These are phyloP conservation scores for Epichloe amarillans DNA, from an alignment of 2,329 filamentous ascomycete genomes.

Conservation along the genomic window DNA sequence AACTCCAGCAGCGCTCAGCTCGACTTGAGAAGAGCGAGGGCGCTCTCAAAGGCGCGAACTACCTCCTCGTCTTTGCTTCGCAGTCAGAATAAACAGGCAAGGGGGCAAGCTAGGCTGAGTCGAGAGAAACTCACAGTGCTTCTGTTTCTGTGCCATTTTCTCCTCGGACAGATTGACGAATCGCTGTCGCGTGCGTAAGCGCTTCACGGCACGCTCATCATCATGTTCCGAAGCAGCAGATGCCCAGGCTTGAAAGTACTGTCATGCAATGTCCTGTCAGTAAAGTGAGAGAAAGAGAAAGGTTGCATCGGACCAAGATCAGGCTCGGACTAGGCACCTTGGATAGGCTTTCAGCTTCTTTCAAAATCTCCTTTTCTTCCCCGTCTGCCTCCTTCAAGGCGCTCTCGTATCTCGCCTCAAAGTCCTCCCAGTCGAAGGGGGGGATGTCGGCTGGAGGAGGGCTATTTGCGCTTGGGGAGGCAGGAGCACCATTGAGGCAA, in stretches of 20 bases:
- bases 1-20: conserved; percentile 11
- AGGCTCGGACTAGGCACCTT: conserved; percentile 31
- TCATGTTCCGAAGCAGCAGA: conserved; percentile 59
- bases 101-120: background rate
- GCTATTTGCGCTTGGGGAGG: conserved; percentile 12
- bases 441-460: conserved; percentile 36
- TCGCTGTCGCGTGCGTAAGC: conserved; percentile 65
- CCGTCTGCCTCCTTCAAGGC: conserved; percentile 49
- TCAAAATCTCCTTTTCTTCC: conserved; percentile 50
- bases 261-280: background rate
- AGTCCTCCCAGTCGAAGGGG: conserved; percentile 64
- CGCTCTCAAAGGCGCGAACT: conserved; percentile 49
- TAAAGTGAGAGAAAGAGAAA: background rate
- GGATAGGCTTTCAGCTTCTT: conserved; percentile 55
- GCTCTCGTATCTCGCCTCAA: conserved; percentile 54
- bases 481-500: conserved; percentile 17
- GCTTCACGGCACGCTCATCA: conserved; percentile 62
- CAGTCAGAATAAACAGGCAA: conserved; percentile 8
- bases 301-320: background rate
- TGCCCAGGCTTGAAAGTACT: conserved; percentile 77
- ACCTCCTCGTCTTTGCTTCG: conserved; percentile 33
- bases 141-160: conserved; percentile 57
- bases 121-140: conserved; percentile 52
- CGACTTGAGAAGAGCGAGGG: conserved; percentile 38
- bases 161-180: conserved; percentile 65